phyloP scores from a whole-genome alignment of 2,329 filamentous ascomycete species.

The Fusarium sp. region DNA sequence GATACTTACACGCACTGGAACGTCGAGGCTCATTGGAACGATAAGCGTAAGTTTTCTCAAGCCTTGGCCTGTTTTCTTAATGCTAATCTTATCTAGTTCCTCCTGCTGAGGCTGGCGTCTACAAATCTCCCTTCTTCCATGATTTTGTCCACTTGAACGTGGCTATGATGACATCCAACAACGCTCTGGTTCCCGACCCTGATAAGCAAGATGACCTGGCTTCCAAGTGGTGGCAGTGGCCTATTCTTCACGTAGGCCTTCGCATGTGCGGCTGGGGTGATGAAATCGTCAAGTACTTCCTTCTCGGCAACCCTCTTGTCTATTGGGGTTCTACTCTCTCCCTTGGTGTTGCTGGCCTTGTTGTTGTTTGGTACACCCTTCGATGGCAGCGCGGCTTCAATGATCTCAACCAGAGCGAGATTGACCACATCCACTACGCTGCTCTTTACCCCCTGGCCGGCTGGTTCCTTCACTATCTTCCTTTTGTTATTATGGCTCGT shows the following conservation, averaged over 20 bases:
- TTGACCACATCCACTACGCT: constrained; percentile 94
- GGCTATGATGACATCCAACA: constrained; percentile 99
- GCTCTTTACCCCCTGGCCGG: constrained; percentile 91
- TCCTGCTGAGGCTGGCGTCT: constrained; percentile 85
- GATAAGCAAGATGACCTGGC: constrained; percentile 99
- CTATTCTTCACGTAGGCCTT: constrained; percentile 90
- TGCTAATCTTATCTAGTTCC: constrained; percentile 69
- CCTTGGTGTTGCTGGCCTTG: constrained; percentile 74
- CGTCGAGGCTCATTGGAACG: constrained; percentile 93
- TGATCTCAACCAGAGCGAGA: constrained; percentile 80
- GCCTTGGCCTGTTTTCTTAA: not conserved
- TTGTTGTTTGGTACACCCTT: constrained; percentile 85
- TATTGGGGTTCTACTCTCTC: constrained; percentile 94
- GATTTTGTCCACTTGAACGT: constrained; percentile 99
- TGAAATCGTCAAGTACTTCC: constrained; percentile 95
- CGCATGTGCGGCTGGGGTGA: constrained; percentile 99
- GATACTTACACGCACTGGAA: constrained; percentile 99
- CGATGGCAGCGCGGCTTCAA: constrained; percentile 95
- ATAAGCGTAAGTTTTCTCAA: constrained; percentile 74
- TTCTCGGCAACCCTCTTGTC: constrained; percentile 93
- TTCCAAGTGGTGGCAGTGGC: constrained; percentile 99
- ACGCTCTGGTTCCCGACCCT: constrained; percentile 94
- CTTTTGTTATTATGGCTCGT: constrained; percentile 96
- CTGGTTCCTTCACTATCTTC: constrained; percentile 96
- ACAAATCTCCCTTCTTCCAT: constrained; percentile 96